A percentile compares a stretch with the other conserved stretches of the same genome.
Conservation (phyloP, 139 green algal species). For the Gonium pectorale region DNA sequence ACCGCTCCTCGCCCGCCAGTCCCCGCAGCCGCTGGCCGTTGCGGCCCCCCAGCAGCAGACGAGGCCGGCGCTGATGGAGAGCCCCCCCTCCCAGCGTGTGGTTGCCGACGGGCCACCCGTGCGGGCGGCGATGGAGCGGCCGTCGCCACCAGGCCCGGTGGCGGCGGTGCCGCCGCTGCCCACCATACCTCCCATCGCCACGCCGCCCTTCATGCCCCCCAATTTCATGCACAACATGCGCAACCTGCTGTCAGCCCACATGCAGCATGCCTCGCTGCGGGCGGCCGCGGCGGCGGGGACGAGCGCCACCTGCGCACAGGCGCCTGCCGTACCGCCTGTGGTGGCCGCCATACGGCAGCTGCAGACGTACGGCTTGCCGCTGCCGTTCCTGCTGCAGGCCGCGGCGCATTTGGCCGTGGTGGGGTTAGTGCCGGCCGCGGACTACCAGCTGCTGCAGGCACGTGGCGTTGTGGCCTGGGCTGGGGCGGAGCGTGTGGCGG, state of each 20-base stretch:
- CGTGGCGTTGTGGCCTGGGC: too few species aligned
- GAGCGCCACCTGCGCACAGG: neutral
- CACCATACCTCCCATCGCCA: neutral
- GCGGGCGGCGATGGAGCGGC: too few species aligned
- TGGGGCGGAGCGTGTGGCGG: neutral
- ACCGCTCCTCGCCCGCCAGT: too few species aligned
- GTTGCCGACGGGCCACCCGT: too few species aligned
- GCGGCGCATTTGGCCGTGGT: neutral
- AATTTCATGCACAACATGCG: constrained; percentile 26
- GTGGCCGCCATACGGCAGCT: constrained; percentile 13
- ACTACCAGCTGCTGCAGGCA: constrained; percentile 1
- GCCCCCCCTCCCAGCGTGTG: too few species aligned
- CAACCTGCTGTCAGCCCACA: constrained; percentile 7
- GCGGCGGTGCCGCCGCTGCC: neutral
- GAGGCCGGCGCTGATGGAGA: too few species aligned
- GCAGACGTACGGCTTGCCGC: neutral
- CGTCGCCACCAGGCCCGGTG: too few species aligned
- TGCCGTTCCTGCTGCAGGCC: constrained; percentile 9
- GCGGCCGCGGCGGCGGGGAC: neutral
- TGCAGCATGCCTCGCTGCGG: neutral
- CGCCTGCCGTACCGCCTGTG: neutral
- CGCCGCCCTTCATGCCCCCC: neutral
- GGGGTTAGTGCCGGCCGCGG: neutral
- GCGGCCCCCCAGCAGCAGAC: too few species aligned
- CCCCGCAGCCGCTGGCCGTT: too few species aligned